Base-by-base conservation (phyloP, 2,329 filamentous ascomycete genomes). In the Botrytis hyacinthi region DNA sequence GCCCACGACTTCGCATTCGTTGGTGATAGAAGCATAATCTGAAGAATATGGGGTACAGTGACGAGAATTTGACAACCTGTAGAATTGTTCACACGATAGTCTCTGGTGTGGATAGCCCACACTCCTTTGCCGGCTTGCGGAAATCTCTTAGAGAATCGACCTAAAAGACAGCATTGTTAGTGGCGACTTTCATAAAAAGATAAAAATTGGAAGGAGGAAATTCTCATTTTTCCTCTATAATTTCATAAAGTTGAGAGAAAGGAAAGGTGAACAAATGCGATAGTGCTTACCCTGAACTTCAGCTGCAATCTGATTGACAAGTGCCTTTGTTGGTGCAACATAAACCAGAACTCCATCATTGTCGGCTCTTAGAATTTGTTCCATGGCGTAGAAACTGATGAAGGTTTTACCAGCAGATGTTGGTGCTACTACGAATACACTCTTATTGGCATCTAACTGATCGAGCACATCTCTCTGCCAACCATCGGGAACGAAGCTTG, bases 341-440 rank as follows among this genome's bases (percentile, higher is more conserved):
- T 95, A 95, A 0, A 95, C 90, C 10, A 95, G 82, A 4, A 95
- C 86, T 4, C 88, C 90, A 67, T 93, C 88, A 74, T 95, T 88
- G 75, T 88, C 89, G 6, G 86, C 86, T 78, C 91, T 86, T 16
- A 95, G 83, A 1, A 94, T 84, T 79, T 93, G 90, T 78, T 92
- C 91, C 91, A 95, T 95, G 1, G 92, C 92, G 77, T 95, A 94
- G 81, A 95, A 95, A 0, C 89, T 92, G 74, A 95, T 95, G 80
- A 95, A 95, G 0, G 92, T 95, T 81, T 95, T 95, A 76, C 93
- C 93, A 0, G 93, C 90, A 37, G 90, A 93, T 0, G 92, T 95
- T 0, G 92, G 92, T 0, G 92, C 92, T 14, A 95, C 89, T 0
- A 94, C 91, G 74, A 95, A 90, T 0, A 93, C 83, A 77, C 91